These are phyloP conservation scores for Lodderomyces parapsilosis DNA, from an alignment of 1,139 yeast species.

Conservation along the genomic window DNA sequence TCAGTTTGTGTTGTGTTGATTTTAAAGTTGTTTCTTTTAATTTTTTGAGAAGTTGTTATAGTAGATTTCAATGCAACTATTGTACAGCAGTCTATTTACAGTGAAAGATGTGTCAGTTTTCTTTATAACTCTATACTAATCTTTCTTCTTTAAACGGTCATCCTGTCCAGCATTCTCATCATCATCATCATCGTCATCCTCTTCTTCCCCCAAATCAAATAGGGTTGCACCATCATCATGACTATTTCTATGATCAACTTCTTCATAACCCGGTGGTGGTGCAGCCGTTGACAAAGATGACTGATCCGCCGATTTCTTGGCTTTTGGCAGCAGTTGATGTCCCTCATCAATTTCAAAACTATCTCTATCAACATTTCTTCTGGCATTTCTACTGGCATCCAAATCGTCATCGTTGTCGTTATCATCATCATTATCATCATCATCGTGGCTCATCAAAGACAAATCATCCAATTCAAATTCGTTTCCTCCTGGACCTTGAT, in stretches of 20 bases:
- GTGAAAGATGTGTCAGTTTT: not conserved
- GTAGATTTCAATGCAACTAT: too few species aligned
- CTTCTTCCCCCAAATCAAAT: slow-evolving; percentile 40
- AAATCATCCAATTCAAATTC: slow-evolving; percentile 78
- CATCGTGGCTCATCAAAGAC: slow-evolving; percentile 56
- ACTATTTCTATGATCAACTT: slow-evolving; percentile 10
- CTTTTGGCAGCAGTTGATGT: slow-evolving; percentile 10
- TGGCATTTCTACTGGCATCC: not conserved
- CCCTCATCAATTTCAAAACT: slow-evolving; percentile 22
- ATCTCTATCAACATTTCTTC: slow-evolving; percentile 22
- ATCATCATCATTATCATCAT: slow-evolving; percentile 27
- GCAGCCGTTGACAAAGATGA: slow-evolving; percentile 22
- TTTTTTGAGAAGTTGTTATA: not conserved
- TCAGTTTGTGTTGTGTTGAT: not conserved
- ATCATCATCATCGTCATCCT: slow-evolving; percentile 29
- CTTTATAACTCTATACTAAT: slow-evolving; percentile 3
- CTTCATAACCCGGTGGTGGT: slow-evolving; percentile 12
- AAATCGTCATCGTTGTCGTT: slow-evolving; percentile 1
- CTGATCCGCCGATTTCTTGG: slow-evolving; percentile 7
- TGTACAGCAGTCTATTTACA: not conserved
- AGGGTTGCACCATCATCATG: slow-evolving; percentile 30
- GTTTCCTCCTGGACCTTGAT: slow-evolving; percentile 35
- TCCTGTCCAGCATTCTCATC: slow-evolving; percentile 29
- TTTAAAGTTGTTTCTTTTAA: not conserved
- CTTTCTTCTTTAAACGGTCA: slow-evolving; percentile 25